These are phyloP conservation scores for Paecilomyces sp. DNA, from an alignment of 2,329 filamentous ascomycete genomes.

Conservation along the genomic window DNA sequence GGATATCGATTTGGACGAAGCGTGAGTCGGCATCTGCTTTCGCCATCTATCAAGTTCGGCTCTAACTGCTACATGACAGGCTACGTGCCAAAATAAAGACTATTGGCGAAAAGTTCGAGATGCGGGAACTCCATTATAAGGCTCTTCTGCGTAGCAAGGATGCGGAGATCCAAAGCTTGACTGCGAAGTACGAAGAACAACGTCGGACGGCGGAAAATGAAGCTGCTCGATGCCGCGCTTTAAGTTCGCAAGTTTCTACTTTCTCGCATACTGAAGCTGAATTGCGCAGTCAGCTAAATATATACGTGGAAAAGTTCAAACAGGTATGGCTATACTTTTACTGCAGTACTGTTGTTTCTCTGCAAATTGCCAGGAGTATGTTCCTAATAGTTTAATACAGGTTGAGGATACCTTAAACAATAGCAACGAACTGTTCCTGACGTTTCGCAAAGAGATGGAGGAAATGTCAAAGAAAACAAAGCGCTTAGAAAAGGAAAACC, in stretches of 20 bases:
- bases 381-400: constrained; percentile 53
- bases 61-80: constrained; percentile 25
- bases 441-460: constrained; percentile 98
- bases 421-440: constrained; percentile 93
- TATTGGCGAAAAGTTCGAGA: constrained; percentile 92
- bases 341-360: not conserved
- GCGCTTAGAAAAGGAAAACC: constrained; percentile 92
- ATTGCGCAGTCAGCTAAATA: constrained; percentile 88
- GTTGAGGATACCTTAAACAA: constrained; percentile 98
- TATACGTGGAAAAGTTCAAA: constrained; percentile 99
- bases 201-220: constrained; percentile 83
- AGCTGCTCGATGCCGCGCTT: constrained; percentile 67
- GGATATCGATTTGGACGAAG: constrained; percentile 81
- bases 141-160: constrained; percentile 90
- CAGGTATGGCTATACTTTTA: constrained; percentile 60
- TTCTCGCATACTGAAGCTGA: constrained; percentile 96
- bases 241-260: constrained; percentile 86
- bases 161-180: constrained; percentile 86
- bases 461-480: constrained; percentile 99
- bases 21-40: constrained; percentile 51
- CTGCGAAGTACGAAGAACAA: constrained; percentile 81
- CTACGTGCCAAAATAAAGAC: constrained; percentile 75
- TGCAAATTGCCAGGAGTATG: constrained; percentile 13
- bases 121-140: constrained; percentile 90
- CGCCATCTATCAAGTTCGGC: constrained; percentile 1